These are phyloP conservation scores for Lasiodiplodia sp. DNA, from an alignment of 2,329 filamentous ascomycete species.

Conservation along the genomic window DNA sequence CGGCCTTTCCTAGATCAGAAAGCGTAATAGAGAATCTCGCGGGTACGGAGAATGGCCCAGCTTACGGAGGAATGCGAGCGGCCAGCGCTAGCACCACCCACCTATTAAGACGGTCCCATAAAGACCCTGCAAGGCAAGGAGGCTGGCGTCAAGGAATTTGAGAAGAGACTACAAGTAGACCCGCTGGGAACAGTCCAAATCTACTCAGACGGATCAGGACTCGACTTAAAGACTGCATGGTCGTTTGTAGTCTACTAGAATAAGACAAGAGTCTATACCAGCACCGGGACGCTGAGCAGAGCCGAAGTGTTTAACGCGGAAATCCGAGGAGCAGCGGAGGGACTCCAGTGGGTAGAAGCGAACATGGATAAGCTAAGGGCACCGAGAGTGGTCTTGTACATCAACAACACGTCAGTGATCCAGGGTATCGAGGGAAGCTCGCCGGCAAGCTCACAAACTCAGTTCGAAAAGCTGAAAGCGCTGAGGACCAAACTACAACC, in stretches of 20 bases:
- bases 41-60: not conserved
- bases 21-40: not conserved
- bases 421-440: not conserved
- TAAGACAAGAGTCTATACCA: not conserved
- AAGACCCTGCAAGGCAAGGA: not conserved
- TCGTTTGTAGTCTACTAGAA: conserved; percentile 5
- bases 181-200: not conserved
- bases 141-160: not conserved
- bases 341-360: not conserved
- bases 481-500: not conserved
- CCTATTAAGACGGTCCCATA: not conserved
- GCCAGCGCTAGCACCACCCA: not conserved
- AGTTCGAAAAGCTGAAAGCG: not conserved
- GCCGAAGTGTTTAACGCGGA: conserved; percentile 6
- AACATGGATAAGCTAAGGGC: not conserved
- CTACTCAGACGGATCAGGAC: conserved; percentile 3
- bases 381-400: not conserved
- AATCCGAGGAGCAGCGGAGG: not conserved
- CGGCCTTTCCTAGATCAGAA: not conserved
- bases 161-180: not conserved
- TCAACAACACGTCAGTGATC: conserved; percentile 7
- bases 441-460: not conserved
- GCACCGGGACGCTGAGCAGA: not conserved
- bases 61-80: conserved; percentile 2
- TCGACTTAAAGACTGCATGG: not conserved